Percentiles rank a stretch among this genome's conserved stretches.
phyloP scores from a whole-genome alignment of 805 yeast species.

The Starmerella davenportii region DNA sequence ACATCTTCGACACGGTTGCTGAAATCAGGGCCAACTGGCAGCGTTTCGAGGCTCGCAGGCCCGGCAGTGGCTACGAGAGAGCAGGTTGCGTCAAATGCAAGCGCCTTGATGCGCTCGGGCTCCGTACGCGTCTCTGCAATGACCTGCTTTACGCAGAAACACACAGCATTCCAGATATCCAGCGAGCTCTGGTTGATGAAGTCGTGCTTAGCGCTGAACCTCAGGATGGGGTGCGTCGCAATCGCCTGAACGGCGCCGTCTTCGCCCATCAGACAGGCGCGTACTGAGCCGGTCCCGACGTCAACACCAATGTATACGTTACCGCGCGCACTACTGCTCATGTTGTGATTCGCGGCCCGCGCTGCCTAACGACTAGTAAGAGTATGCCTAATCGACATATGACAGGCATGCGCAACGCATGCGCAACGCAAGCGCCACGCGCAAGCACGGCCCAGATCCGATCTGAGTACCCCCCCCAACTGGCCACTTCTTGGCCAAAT shows the following conservation, averaged over 20 bases:
- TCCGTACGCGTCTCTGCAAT: constrained; percentile 59
- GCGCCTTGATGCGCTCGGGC: constrained; percentile 52
- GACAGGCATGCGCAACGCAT: background rate
- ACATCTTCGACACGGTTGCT: constrained; percentile 55
- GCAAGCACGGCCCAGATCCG: too few relatives aligned
- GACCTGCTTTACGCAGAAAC: constrained; percentile 62
- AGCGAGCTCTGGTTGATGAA: constrained; percentile 66
- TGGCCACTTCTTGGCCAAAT: too few relatives aligned
- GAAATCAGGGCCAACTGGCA: constrained; percentile 88
- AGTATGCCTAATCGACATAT: background rate
- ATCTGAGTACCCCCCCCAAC: too few relatives aligned
- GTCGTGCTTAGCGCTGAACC: constrained; percentile 26
- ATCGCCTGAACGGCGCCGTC: constrained; percentile 57
- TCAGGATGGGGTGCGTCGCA: constrained; percentile 65
- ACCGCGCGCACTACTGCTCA: too few relatives aligned
- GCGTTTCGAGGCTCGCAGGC: constrained; percentile 44
- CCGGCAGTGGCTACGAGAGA: constrained; percentile 62
- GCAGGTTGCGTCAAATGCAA: constrained; percentile 96
- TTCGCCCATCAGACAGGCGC: constrained; percentile 80
- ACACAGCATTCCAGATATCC: constrained; percentile 76
- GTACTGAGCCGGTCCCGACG: constrained; percentile 95
- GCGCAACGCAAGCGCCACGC: background rate
- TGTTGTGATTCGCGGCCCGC: background rate
- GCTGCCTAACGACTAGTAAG: background rate
- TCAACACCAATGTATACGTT: constrained; percentile 61